Conservation (phyloP, 129 eudicot genomes). For the Oenanthe sinensis region DNA sequence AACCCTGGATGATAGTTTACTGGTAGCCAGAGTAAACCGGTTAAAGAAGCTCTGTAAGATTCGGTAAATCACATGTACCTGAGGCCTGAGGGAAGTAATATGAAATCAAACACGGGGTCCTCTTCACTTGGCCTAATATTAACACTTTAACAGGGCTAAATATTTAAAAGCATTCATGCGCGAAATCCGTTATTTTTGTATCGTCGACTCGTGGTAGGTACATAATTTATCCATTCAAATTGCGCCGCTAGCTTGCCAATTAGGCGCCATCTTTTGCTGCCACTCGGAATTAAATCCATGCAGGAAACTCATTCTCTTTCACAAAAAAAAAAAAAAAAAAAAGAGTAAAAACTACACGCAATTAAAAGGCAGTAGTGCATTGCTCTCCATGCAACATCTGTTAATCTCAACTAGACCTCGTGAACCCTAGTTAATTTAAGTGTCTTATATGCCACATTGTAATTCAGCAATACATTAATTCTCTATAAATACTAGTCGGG, state of each 20-base stretch:
- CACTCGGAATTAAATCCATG: background rate
- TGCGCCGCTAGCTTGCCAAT: constrained; percentile 13
- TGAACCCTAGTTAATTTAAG: constrained; percentile 14
- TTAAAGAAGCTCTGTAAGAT: background rate
- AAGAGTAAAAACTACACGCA: no score
- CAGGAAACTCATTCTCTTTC: background rate
- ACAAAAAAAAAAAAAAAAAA: no score
- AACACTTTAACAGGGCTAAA: no score
- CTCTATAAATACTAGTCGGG: constrained; percentile 13
- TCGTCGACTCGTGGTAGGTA: constrained; percentile 8
- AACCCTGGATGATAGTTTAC: background rate
- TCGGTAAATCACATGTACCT: background rate
- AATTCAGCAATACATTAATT: background rate
- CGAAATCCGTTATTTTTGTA: background rate
- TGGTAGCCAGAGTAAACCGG: background rate
- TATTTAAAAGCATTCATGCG: constrained; percentile 9
- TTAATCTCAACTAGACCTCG: background rate
- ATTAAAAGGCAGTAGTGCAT: background rate
- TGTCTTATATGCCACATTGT: background rate
- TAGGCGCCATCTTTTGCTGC: constrained; percentile 5
- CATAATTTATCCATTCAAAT: constrained; percentile 9
- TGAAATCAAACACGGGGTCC: constrained; percentile 4
- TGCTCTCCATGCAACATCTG: constrained; percentile 23
- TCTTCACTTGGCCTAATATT: background rate
- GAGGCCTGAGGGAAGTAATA: no score